Evolutionary conservation across 2,329 filamentous ascomycete species (phyloP), one percentile per base, ranked within the genome.

Genomic region (Fusarium pseudograminearum): DNA sequence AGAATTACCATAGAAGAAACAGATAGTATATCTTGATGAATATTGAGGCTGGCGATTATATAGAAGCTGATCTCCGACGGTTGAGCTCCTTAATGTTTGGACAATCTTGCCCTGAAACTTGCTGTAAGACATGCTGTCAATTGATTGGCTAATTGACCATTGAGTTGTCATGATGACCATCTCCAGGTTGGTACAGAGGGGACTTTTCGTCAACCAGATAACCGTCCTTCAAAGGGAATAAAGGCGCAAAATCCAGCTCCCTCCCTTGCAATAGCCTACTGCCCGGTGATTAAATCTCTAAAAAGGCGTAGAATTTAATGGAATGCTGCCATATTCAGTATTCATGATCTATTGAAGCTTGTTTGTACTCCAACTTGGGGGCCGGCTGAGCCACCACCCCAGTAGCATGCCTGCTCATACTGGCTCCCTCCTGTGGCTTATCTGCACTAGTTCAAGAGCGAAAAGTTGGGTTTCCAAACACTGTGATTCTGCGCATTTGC

Each of bases 371-470:
- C 12, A 30, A 24, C 33, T 48, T 54, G 54, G 54, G 62, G 62
- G 62, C 61, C 36, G 26, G n/a, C 46, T 53, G 40, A 60, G 61
- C 46, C 36, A 54, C 36, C 28, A 41, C 15, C 34, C 26, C 41
- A 15, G 36, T 42, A 42, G 18, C 45, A 28, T 33, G 26, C 24
- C 26, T 20, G 6, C 28, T 30, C 28, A 12, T 11, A 12, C 24
- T 28, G 48, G 48, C 33, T 61, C 42, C 61, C 61, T 61, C 61
- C 40, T 66, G 42, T 60, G 54, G 62, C 62, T 65, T 34, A 38
- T 40, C n/a, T 7, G 6, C n/a, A 20, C 36, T 40, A 40, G 36
- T 40, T 30, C 9, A n/a, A 20, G 26, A 12, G 10, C 48, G 9
- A 16, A 30, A 46, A 20, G 42, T 28, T 12, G 18, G 18, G 33